Evolutionary conservation across 179 eudicot species (phyloP), one percentile per base, ranked within the genome.

Genomic region (Drosera spatulata): DNA sequence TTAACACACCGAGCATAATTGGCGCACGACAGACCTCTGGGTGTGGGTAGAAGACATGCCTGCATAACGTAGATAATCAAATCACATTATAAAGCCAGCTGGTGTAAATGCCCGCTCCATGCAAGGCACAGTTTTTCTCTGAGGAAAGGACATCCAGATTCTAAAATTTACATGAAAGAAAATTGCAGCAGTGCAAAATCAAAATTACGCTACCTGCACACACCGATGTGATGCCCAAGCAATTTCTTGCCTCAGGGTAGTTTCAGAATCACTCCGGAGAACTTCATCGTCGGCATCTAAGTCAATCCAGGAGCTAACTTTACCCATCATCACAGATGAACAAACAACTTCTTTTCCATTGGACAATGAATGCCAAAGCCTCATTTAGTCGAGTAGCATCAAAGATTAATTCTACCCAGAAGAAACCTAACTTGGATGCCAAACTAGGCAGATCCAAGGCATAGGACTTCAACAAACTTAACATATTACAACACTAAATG

Each of bases 211-310:
- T 48, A 88, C 98, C 95, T 91, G 98, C 58, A 93, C 69, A 61
- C 97, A 93, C 48, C 89, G 97, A 83, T 93, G 99, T 66, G 97
- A 71, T 53, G 99, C 99, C 99, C 99, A 93, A 50, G 95, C 85
- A 69, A 93, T 62, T 79, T 93, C 95, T 79, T 83, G 82, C 77
- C 79, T 86, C 62, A 93, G 71, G 53, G 75, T 67, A 66, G 77
- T 76, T 65, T 93, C 99, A 57, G 99, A 93, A 74, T 89, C 96
- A 55, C 61, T 73, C 60, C 93, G 71, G 9, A 93, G 76, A 37
- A 71, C 65, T 68, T 82, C 90, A 70, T 93, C 88, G 54, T 84
- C 90, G 7, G 99, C 82, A 71, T 93, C 99, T 81, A 93, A 81
- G 75, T 93, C 97, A 62, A 93, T 84, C 99, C 99, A 93, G 12